Conservation (phyloP, 2,329 filamentous ascomycete genomes). For the Alternaria triticina region DNA sequence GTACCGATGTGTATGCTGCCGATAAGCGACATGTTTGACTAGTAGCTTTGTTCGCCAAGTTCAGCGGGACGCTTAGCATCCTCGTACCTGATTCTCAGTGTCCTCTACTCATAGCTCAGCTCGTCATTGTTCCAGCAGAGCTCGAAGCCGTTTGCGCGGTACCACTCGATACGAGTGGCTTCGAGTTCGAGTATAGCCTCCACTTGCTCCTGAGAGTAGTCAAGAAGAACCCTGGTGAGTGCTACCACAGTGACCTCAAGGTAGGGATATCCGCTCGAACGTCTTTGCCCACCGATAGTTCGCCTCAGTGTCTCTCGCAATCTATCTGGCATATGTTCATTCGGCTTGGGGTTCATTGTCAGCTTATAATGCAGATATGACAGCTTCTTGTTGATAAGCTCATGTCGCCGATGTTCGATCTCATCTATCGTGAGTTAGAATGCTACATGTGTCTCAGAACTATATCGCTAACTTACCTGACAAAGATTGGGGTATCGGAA, state of each 20-base stretch:
- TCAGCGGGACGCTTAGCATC: neutral
- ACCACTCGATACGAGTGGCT: neutral
- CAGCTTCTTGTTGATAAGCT: neutral
- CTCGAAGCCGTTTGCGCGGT: neutral
- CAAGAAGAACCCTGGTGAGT: neutral
- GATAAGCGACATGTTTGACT: neutral
- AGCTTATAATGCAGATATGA: neutral
- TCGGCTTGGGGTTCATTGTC: neutral
- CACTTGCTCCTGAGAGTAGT: neutral
- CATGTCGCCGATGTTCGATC: neutral
- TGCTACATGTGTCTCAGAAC: neutral
- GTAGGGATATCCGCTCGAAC: neutral
- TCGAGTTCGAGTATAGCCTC: neutral
- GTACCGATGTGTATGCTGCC: neutral
- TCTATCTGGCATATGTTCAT: neutral
- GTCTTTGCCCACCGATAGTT: neutral
- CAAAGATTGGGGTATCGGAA: neutral
- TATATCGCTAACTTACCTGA: neutral
- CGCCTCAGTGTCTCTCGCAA: neutral
- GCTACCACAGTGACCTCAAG: neutral
- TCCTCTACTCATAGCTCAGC: neutral
- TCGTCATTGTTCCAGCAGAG: neutral
- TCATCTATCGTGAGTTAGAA: neutral
- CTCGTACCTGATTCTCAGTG: neutral
- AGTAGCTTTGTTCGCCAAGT: neutral